Base-by-base conservation (phyloP, 495 filamentous ascomycete species). In the Penicillium malachiteum region DNA sequence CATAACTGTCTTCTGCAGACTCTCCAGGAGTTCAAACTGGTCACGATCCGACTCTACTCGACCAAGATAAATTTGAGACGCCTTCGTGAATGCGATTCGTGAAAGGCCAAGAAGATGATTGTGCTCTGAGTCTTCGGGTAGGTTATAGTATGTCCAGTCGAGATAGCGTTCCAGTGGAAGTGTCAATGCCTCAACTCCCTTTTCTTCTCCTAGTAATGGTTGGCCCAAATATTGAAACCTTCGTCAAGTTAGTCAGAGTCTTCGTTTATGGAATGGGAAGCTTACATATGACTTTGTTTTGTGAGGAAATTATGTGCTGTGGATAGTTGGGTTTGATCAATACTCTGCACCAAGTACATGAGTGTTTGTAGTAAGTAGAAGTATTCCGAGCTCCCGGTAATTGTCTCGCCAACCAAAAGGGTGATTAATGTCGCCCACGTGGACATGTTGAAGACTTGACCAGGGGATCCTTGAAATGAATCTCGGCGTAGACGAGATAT, bases 401-500 rank as follows among this genome's bases (percentile, higher is more conserved):
- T 59, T 1, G 63, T 62, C 46, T 65, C 63, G 1, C 63, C 63
- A 3, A 65, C 59, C 10, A 65, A 42, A 1, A 65, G 59, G 12
- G 62, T 56, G 46, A 65, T 62, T 40, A 65, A 39, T 3, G 63
- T 65, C 21, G 63, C 63, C 63, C 63, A 65, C 0, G 56, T 62
- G 0, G 46, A 56, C 4, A 50, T 9, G 13, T 50, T 65, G 40
- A 65, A 65, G 3, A 62, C 56, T 11, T 33, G 50, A 40, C 62
- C 56, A 5, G 59, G 43, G 9, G 59, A 57, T 2, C 35, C 42
- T 12, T 52, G 34, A 3, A 59, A 51, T 3, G 63, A 59, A 10
- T 62, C 63, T 11, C 37, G 46, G 4, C 56, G 40, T n/a, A 65
- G 50, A 10, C 44, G 56, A 10, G 59, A 57, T 11, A 65, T 65